Percentiles rank a stretch among this genome's conserved stretches.
phyloP scores from a whole-genome alignment of 1,284 basidiomycete genomes.

The Lignosus rhinocerotis region DNA sequence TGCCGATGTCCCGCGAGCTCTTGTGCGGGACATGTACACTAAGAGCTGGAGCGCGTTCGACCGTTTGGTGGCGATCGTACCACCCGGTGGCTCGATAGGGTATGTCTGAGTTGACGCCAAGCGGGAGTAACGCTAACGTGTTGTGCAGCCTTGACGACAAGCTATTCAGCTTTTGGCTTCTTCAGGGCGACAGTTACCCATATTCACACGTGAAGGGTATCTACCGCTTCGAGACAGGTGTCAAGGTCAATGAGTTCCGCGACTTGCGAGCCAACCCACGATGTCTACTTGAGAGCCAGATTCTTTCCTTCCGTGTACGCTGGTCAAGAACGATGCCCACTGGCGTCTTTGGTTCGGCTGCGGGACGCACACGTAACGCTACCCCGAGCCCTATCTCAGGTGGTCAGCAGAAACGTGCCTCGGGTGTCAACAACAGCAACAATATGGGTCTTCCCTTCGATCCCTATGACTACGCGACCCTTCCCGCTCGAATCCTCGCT shows the following conservation, averaged over 20 bases:
- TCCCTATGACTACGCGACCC: slow-evolving; percentile 64
- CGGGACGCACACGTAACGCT: slow-evolving; percentile 40
- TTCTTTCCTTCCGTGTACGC: slow-evolving; percentile 75
- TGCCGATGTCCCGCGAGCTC: slow-evolving; percentile 79
- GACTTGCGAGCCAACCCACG: slow-evolving; percentile 84
- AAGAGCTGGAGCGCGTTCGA: slow-evolving; percentile 89
- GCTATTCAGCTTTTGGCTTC: slow-evolving; percentile 82
- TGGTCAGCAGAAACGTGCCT: slow-evolving; percentile 32
- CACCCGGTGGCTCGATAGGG: slow-evolving; percentile 86
- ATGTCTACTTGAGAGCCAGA: slow-evolving; percentile 76
- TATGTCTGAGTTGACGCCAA: slow-evolving; percentile 36
- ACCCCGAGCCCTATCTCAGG: slow-evolving; percentile 34
- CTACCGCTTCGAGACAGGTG: slow-evolving; percentile 80
- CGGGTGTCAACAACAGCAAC: slow-evolving; percentile 30
- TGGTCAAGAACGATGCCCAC: slow-evolving; percentile 73
- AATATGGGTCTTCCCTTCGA: slow-evolving; percentile 71
- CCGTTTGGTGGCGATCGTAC: slow-evolving; percentile 79
- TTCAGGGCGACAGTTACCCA: slow-evolving; percentile 74
- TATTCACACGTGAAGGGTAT: slow-evolving; percentile 81
- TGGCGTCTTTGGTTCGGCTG: slow-evolving; percentile 47
- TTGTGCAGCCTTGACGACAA: slow-evolving; percentile 76
- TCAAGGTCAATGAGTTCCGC: slow-evolving; percentile 82
- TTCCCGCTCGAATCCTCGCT: slow-evolving; percentile 64
- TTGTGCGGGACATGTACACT: slow-evolving; percentile 86
- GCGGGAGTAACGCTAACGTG: background rate